Evolutionary conservation across 345 rosid genomes (phyloP).

Genomic region (Dovyalis caffra): DNA sequence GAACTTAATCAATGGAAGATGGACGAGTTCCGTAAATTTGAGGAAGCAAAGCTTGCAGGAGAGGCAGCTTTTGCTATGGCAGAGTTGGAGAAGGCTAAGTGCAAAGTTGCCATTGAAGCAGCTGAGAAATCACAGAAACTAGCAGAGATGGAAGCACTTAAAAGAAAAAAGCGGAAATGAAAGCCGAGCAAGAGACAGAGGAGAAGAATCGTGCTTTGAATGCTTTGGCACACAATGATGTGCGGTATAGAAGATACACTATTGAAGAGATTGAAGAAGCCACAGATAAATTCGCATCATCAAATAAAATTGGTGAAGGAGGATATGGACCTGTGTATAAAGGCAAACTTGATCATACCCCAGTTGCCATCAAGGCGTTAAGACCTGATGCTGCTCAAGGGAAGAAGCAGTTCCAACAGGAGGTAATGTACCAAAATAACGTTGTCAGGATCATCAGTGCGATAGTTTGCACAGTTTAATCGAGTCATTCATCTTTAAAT

Average conservation of each 20-base stretch:
- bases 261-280: conserved; percentile 83
- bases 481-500: not conserved
- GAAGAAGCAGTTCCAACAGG: conserved; percentile 81
- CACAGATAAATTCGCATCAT: conserved; percentile 45
- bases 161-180: conserved; percentile 67
- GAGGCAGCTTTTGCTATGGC: conserved; percentile 77
- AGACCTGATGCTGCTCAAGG: conserved; percentile 95
- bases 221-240: conserved; percentile 60
- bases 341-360: conserved; percentile 84
- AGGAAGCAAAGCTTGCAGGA: conserved; percentile 69
- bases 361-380: conserved; percentile 84
- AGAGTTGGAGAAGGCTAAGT: conserved; percentile 83
- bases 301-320: conserved; percentile 79
- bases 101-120: conserved; percentile 79
- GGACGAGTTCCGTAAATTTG: conserved; percentile 64
- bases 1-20: conserved; percentile 68
- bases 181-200: conserved; percentile 61
- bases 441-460: not conserved
- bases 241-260: conserved; percentile 65
- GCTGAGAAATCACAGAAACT: conserved; percentile 72
- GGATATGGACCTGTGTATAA: conserved; percentile 93
- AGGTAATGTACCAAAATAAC: conserved; percentile 39
- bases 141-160: conserved; percentile 66
- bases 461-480: not conserved
- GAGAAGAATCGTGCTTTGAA: conserved; percentile 72